phyloP scores from a whole-genome alignment of 2,329 filamentous ascomycete species.

The Acephala macrosclerotiorum region DNA sequence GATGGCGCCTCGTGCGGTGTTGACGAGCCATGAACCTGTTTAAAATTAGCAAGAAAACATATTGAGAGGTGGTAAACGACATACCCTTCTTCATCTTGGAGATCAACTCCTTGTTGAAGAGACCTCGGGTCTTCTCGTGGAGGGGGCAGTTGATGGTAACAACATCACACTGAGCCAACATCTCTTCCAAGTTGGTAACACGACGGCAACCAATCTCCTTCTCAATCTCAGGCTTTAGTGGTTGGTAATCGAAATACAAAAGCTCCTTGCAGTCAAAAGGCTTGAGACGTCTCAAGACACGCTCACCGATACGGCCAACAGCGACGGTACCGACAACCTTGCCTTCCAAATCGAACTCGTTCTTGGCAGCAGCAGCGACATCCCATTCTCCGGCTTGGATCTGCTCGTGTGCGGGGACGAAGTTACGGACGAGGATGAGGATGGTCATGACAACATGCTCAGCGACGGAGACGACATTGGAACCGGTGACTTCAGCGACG shows the following conservation, averaged over 20 bases:
- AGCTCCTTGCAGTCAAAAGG: slow-evolving; percentile 99
- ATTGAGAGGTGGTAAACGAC: slow-evolving; percentile 68
- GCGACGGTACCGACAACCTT: slow-evolving; percentile 98
- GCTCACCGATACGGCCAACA: slow-evolving; percentile 97
- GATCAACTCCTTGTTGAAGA: slow-evolving; percentile 99
- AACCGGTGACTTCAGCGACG: slow-evolving; percentile 96
- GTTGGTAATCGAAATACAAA: slow-evolving; percentile 99
- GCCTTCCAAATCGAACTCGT: slow-evolving; percentile 96
- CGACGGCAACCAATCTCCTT: slow-evolving; percentile 94
- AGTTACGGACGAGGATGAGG: slow-evolving; percentile 94
- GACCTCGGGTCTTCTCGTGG: slow-evolving; percentile 94
- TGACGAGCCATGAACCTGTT: slow-evolving; percentile 92
- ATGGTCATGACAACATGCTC: slow-evolving; percentile 99
- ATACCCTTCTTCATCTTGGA: slow-evolving; percentile 98
- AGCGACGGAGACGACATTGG: slow-evolving; percentile 97
- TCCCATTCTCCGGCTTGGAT: slow-evolving; percentile 91
- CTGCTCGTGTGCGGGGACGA: slow-evolving; percentile 95
- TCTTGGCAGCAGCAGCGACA: slow-evolving; percentile 95
- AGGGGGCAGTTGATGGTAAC: slow-evolving; percentile 99
- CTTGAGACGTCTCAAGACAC: slow-evolving; percentile 94
- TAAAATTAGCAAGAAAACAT: slow-evolving; percentile 44
- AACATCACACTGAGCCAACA: slow-evolving; percentile 92
- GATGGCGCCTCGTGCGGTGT: slow-evolving; percentile 98
- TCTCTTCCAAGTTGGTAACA: slow-evolving; percentile 89
- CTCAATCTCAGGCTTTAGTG: slow-evolving; percentile 83